phyloP scores from a whole-genome alignment of 768 basidiomycete genomes.

The Paxillus ammoniavirescens region DNA sequence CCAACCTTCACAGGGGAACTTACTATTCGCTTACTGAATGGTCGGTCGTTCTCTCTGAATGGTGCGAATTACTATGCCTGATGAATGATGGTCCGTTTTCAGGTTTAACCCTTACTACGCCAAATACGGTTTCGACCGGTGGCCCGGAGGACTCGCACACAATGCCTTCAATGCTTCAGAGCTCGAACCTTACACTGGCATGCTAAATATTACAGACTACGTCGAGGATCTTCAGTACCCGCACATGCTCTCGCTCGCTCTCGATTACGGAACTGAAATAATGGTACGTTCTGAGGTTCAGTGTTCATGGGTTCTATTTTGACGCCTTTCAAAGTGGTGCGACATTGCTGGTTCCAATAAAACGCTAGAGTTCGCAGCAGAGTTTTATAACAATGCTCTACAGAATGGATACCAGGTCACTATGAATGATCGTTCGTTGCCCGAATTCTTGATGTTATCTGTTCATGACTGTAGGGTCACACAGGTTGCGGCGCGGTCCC shows the following conservation, averaged over 20 bases:
- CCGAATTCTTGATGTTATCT: background rate
- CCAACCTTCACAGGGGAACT: constrained; percentile 52
- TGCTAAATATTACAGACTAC: constrained; percentile 48
- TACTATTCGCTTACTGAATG: constrained; percentile 60
- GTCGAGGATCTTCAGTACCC: constrained; percentile 48
- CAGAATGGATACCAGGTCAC: constrained; percentile 45
- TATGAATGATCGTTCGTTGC: constrained; percentile 39
- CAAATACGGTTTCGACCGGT: constrained; percentile 46
- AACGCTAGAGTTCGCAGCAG: constrained; percentile 42
- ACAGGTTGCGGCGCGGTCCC: constrained; percentile 49
- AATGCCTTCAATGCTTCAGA: constrained; percentile 46
- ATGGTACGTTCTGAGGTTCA: constrained; percentile 38
- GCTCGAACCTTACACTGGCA: constrained; percentile 55
- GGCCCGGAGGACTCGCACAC: constrained; percentile 55
- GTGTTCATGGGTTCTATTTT: constrained; percentile 1
- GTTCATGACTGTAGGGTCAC: background rate
- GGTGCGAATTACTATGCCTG: background rate
- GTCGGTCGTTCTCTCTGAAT: constrained; percentile 21
- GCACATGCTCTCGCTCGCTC: constrained; percentile 49
- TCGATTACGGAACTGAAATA: constrained; percentile 52
- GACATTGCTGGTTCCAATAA: constrained; percentile 54
- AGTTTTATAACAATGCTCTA: constrained; percentile 46
- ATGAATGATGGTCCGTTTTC: background rate
- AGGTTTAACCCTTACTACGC: constrained; percentile 58
- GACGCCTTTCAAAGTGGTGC: constrained; percentile 43